Conservation (phyloP, 2,329 filamentous ascomycete species). For the Pseudogymnoascus sp. region DNA sequence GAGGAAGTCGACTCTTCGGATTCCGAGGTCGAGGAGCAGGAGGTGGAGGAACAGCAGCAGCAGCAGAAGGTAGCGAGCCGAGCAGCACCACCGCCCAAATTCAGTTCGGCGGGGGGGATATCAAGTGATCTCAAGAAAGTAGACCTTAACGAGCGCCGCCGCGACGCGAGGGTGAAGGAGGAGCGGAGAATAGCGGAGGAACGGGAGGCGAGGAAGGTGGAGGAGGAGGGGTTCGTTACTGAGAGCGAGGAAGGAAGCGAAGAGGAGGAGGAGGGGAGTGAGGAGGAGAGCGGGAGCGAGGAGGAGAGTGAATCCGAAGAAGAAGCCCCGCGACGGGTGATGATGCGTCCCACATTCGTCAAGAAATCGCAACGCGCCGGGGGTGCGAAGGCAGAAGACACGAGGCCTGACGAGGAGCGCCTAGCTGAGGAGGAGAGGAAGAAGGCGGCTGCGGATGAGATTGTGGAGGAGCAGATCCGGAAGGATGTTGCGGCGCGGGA, state of each 20-base stretch:
- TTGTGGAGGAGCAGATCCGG: slow-evolving; percentile 83
- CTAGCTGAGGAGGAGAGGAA: slow-evolving; percentile 50
- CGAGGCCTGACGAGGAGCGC: slow-evolving; percentile 33
- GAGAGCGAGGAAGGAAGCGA: slow-evolving; percentile 33
- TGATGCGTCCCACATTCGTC: slow-evolving; percentile 56
- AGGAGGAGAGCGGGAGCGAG: slow-evolving; percentile 22
- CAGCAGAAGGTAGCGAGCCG: slow-evolving; percentile 28
- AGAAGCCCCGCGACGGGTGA: slow-evolving; percentile 45
- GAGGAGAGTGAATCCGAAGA: slow-evolving; percentile 40
- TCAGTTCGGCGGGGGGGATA: slow-evolving; percentile 47
- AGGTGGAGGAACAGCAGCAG: slow-evolving; percentile 21
- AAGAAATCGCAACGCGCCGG: slow-evolving; percentile 46
- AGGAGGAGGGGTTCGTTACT: slow-evolving; percentile 56
- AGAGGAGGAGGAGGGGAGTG: slow-evolving; percentile 25
- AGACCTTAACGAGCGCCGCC: slow-evolving; percentile 40
- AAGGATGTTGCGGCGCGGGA: slow-evolving; percentile 69
- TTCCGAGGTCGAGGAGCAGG: slow-evolving; percentile 35
- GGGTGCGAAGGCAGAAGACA: slow-evolving; percentile 19
- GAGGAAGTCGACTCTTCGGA: slow-evolving; percentile 37
- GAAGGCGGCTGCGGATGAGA: slow-evolving; percentile 63
- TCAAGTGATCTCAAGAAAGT: slow-evolving; percentile 44
- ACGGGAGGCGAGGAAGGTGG: slow-evolving; percentile 37
- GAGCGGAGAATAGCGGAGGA: slow-evolving; percentile 43
- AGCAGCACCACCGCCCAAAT: slow-evolving; percentile 48
- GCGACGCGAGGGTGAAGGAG: slow-evolving; percentile 39